Base-by-base conservation (phyloP, 176 grass and related monocot genomes). In the Eragrostis nindensis region DNA sequence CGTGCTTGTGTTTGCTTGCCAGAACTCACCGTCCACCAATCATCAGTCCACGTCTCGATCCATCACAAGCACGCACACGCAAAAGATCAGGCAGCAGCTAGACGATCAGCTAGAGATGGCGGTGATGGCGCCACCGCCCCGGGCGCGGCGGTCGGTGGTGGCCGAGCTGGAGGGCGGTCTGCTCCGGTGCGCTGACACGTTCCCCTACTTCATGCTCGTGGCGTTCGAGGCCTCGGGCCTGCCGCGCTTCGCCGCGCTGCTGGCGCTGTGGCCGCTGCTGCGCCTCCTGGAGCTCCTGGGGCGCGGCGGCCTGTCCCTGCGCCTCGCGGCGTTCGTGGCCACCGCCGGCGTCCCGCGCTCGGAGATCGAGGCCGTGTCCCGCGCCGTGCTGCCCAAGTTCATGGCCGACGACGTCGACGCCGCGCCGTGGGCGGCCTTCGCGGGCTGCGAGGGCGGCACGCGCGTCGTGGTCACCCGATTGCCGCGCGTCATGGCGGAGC, bases 311-410 rank as follows among this genome's bases (percentile, higher is more conserved):
- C 77, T 91, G 2, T 55, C 84, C 14, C 54, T 84, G 67, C 84
- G 84, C 21, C 11, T 80, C 41, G 90, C 86, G 50, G 86, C 67
- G 48, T 83, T 95, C 74, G 84, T 83, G 64, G 84, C 90, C 18
- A 80, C 91, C 3, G 92, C 76, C 0, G 96, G 88, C 1, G 84
- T 89, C 46, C 79, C 70, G 0, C 73, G 81, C 16, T 66, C 72
- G 0, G 96, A 95, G 78, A 53, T 99, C 16, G 96, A 95, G 84
- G 92, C 90, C 42, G 88, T 88, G 78, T 80, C 96, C 10, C 90
- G 96, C 4, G 90, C 92, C 18, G 96, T 99, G 78, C 90, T 99
- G 18, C 92, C 96, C 40, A 98, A 98, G 86, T 99, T 99, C 79
- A 83, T 90, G 81, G 88, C 90, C 72, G 96, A 99, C 24, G 90